Conservation (phyloP, 2,329 filamentous ascomycete genomes). For the Acrocalymma vagum region DNA sequence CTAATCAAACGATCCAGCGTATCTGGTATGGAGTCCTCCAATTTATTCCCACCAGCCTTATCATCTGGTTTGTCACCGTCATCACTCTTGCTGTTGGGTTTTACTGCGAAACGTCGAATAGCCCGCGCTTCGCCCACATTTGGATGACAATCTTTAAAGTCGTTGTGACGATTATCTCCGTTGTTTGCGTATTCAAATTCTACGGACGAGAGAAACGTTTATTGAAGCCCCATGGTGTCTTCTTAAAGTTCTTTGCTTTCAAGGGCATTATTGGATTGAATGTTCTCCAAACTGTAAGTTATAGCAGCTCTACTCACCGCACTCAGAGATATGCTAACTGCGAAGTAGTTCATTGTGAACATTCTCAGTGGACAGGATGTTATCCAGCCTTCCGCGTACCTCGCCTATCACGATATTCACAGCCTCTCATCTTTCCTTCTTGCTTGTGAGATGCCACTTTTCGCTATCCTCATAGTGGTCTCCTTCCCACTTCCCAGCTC, state of each 20-base stretch:
- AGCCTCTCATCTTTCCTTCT: slow-evolving; percentile 22
- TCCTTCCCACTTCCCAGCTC: slow-evolving; percentile 26
- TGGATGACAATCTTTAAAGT: slow-evolving; percentile 26
- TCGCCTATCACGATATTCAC: slow-evolving; percentile 24
- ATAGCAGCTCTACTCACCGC: background rate
- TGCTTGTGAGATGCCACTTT: slow-evolving; percentile 29
- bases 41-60: slow-evolving; percentile 24
- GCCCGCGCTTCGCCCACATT: slow-evolving; percentile 24
- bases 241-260: slow-evolving; percentile 28
- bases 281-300: slow-evolving; percentile 24
- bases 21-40: slow-evolving; percentile 29
- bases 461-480: slow-evolving; percentile 21
- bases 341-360: slow-evolving; percentile 21
- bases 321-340: background rate
- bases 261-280: slow-evolving; percentile 30
- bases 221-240: slow-evolving; percentile 18
- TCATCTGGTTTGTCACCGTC: slow-evolving; percentile 26
- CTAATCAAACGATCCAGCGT: slow-evolving; percentile 6
- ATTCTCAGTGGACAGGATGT: slow-evolving; percentile 21
- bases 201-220: slow-evolving; percentile 19
- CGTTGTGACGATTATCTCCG: slow-evolving; percentile 13
- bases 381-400: slow-evolving; percentile 21
- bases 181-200: slow-evolving; percentile 20
- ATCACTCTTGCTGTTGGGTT: slow-evolving; percentile 17
- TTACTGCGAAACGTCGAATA: slow-evolving; percentile 27